phyloP scores from a whole-genome alignment of 768 basidiomycete genomes.

The Phylloporus arenicola region DNA sequence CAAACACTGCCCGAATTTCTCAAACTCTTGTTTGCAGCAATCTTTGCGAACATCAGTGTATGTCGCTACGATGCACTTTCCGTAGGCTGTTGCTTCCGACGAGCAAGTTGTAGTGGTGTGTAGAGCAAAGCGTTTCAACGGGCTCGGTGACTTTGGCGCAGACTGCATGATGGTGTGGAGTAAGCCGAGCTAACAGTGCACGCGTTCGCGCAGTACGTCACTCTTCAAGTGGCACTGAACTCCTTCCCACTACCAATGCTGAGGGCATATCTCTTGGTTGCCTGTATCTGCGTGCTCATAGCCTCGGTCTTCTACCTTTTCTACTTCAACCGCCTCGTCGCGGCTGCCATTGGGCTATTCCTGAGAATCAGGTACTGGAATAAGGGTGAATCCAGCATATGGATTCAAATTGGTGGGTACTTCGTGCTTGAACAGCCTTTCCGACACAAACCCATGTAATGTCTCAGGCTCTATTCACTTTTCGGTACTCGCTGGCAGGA shows the following conservation, averaged over 20 bases:
- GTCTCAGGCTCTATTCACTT: slow-evolving; percentile 81
- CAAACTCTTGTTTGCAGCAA: slow-evolving; percentile 80
- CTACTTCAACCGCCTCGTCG: slow-evolving; percentile 87
- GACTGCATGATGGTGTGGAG: slow-evolving; percentile 14
- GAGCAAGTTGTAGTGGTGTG: slow-evolving; percentile 71
- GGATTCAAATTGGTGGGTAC: slow-evolving; percentile 73
- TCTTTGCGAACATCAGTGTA: slow-evolving; percentile 84
- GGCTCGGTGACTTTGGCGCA: slow-evolving; percentile 33
- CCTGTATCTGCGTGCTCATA: slow-evolving; percentile 52
- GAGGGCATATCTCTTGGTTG: slow-evolving; percentile 53
- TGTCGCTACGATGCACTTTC: slow-evolving; percentile 77
- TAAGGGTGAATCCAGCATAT: slow-evolving; percentile 65
- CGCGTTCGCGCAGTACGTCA: background rate
- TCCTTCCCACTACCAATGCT: slow-evolving; percentile 39
- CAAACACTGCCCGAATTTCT: slow-evolving; percentile 77
- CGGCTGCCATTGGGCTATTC: slow-evolving; percentile 54
- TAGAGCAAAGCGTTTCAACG: slow-evolving; percentile 60
- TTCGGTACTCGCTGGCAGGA: slow-evolving; percentile 79
- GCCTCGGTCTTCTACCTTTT: slow-evolving; percentile 73
- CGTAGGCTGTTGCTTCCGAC: slow-evolving; percentile 71
- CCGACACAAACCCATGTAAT: slow-evolving; percentile 1
- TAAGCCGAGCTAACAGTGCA: background rate
- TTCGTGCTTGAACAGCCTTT: background rate
- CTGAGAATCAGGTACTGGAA: slow-evolving; percentile 79
- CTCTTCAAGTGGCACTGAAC: background rate